A percentile compares a stretch with the other conserved stretches of the same genome.
These are phyloP conservation scores for Volvox reticuliferus DNA, from an alignment of 139 green algal genomes.

Conservation along the genomic window DNA sequence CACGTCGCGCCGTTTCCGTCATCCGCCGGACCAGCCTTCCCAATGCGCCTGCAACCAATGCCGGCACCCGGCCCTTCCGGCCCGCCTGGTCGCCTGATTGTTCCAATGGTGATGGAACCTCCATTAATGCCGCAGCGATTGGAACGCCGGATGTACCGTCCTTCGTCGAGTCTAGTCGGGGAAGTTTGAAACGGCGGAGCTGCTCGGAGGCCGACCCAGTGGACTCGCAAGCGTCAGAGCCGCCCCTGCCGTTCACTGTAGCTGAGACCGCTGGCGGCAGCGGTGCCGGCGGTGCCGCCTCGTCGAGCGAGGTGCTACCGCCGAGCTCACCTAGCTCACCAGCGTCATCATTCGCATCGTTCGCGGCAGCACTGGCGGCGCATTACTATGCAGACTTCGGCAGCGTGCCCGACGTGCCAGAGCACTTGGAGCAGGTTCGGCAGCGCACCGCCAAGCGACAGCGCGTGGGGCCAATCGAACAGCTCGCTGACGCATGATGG, in stretches of 20 bases:
- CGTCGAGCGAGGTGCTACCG: neutral
- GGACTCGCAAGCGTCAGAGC: neutral
- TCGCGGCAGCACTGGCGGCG: conserved; percentile 24
- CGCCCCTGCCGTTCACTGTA: neutral
- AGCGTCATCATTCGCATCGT: conserved; percentile 22
- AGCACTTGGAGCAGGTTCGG: conserved; percentile 12
- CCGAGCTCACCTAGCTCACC: neutral
- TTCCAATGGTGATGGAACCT: neutral
- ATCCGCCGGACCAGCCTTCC: conserved; percentile 1
- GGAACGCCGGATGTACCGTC: neutral
- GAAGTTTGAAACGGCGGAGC: conserved; percentile 12
- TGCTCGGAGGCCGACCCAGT: neutral
- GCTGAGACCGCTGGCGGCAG: no score
- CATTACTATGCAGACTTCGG: conserved; percentile 29
- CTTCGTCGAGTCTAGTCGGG: neutral
- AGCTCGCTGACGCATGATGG: neutral
- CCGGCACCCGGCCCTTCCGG: neutral
- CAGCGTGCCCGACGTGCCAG: conserved; percentile 11
- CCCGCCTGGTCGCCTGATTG: neutral
- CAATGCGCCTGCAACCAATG: neutral
- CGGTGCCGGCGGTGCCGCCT: neutral
- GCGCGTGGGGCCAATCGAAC: neutral
- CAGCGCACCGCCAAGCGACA: conserved; percentile 22
- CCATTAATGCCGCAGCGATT: neutral
- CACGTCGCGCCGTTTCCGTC: neutral